phyloP scores from a whole-genome alignment of 805 yeast genomes.

The Kuraishia floccosa region DNA sequence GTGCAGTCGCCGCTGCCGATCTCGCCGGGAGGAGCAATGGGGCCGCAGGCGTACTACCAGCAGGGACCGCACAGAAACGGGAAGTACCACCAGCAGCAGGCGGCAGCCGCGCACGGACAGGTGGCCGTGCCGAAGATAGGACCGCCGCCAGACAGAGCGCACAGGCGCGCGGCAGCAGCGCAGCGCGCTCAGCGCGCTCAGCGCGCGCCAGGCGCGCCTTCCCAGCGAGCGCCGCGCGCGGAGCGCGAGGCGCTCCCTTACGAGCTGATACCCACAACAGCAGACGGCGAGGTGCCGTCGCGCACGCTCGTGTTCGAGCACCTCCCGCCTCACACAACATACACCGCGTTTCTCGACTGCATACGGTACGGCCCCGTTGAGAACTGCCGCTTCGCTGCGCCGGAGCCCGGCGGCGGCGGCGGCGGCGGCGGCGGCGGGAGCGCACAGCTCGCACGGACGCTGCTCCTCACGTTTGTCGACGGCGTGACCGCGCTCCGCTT shows the following conservation, averaged over 20 bases:
- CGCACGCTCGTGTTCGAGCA: slow-evolving; percentile 13
- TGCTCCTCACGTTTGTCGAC: slow-evolving; percentile 15
- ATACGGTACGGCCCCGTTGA: slow-evolving; percentile 55
- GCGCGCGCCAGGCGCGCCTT: too few relatives aligned
- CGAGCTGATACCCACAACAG: too few relatives aligned
- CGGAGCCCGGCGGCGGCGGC: slow-evolving; percentile 6
- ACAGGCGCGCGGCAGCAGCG: not conserved
- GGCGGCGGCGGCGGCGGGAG: not conserved
- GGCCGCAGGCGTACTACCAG: not conserved
- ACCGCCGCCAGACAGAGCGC: not conserved
- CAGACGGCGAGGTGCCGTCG: slow-evolving; percentile 6
- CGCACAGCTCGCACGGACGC: slow-evolving; percentile 2
- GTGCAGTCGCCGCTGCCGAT: slow-evolving; percentile 24
- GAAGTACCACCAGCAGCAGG: too few relatives aligned
- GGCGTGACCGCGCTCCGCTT: slow-evolving; percentile 10
- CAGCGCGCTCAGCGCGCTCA: too few relatives aligned
- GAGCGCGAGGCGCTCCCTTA: too few relatives aligned
- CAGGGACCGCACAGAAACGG: too few relatives aligned
- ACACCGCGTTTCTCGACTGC: slow-evolving; percentile 25
- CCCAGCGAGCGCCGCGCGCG: too few relatives aligned
- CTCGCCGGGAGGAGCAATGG: slow-evolving; percentile 1
- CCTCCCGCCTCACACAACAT: slow-evolving; percentile 8
- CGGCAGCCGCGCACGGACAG: too few relatives aligned
- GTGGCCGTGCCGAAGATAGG: slow-evolving; percentile 1
- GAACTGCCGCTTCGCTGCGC: slow-evolving; percentile 30